phyloP scores from a whole-genome alignment of 148 eudicot species.

The Rhododendron simsii region DNA sequence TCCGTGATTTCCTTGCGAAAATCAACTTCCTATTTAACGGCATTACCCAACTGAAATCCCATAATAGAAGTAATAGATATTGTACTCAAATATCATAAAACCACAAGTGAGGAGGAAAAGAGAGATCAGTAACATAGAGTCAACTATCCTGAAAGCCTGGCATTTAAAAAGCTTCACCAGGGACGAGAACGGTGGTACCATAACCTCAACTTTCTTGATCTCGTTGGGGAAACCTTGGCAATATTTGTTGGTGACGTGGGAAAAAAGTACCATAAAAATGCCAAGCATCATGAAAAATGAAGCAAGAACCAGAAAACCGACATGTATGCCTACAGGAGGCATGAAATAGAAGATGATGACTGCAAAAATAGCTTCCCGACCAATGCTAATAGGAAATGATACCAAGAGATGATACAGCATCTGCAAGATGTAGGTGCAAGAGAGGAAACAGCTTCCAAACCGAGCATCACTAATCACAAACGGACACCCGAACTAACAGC shows the following conservation, averaged over 20 bases:
- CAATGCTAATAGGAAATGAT: background rate
- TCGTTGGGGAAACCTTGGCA: background rate
- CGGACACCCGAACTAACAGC: background rate
- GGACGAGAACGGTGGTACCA: too few species aligned
- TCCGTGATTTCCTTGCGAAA: too few species aligned
- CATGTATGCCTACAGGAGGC: background rate
- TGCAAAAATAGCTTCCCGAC: background rate
- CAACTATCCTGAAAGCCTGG: too few species aligned
- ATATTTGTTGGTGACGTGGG: background rate
- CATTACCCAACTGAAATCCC: background rate
- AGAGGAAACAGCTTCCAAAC: background rate
- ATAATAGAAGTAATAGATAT: background rate
- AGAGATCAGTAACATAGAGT: too few species aligned
- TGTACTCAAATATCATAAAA: background rate
- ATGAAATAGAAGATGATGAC: background rate
- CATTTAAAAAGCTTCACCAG: background rate
- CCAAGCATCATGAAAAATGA: background rate
- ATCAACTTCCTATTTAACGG: background rate
- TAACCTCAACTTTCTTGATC: background rate
- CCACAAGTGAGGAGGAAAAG: too few species aligned
- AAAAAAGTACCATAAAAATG: background rate
- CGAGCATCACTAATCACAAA: background rate
- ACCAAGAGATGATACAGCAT: background rate
- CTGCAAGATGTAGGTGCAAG: background rate
- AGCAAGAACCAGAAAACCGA: background rate